phyloP scores from a whole-genome alignment of 73 alveolate species.

The Paramecium caudatum region DNA sequence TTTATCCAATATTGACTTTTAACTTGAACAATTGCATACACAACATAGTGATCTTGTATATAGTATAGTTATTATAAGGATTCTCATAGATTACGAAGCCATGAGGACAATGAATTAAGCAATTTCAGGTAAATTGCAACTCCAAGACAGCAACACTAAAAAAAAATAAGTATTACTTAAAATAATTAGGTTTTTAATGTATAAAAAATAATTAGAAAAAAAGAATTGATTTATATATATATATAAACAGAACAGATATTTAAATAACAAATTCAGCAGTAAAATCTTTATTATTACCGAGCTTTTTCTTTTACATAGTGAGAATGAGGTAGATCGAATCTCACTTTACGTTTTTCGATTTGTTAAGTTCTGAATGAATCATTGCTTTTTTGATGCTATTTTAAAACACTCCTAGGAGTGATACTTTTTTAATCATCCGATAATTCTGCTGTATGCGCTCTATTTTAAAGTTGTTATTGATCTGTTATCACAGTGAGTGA shows the following conservation, averaged over 20 bases:
- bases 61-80: not conserved
- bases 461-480: not conserved
- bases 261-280: constrained; percentile 31
- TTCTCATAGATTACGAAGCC: not conserved
- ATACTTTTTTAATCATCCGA: constrained; percentile 66
- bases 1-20: constrained; percentile 3
- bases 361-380: constrained; percentile 40
- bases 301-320: constrained; percentile 53
- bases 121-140: constrained; percentile 35
- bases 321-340: constrained; percentile 61
- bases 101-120: not conserved
- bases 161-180: not conserved
- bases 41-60: not conserved
- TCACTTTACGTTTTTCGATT: constrained; percentile 39
- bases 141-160: constrained; percentile 17
- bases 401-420: constrained; percentile 46
- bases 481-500: not conserved
- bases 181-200: constrained; percentile 42
- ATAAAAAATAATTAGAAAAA: constrained; percentile 23
- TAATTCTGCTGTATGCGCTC: constrained; percentile 57
- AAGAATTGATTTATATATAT: not conserved
- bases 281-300: constrained; percentile 21
- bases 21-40: not conserved
- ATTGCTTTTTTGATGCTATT: not conserved
- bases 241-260: constrained; percentile 9